Base-by-base conservation (phyloP, 176 grass and related monocot genomes). In the Oryza punctata region DNA sequence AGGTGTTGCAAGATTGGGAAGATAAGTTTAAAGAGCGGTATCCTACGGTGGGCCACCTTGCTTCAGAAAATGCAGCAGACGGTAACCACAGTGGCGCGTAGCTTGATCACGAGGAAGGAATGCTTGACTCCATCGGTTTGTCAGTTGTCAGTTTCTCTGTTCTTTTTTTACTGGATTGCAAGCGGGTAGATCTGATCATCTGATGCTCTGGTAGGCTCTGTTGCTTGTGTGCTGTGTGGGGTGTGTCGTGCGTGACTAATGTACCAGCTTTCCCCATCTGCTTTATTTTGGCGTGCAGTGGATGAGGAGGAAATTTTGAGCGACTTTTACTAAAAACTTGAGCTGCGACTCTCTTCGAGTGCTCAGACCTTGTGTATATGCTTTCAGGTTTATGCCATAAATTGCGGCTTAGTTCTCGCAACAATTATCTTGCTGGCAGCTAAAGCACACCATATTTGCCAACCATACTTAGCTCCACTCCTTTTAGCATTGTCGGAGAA, bases 1-100 rank as follows among this genome's bases (percentile, higher is more conserved):
- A 98, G 78, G 90, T 98, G 43, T 85, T 98, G 30, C 88, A 90
- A 61, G 95, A 95, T 66, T 95, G 95, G 95, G 92, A 93, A 52
- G 92, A 95, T 69, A 98, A 98, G 46, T 98, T 98, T 21, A 90
- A 90, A 72, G 95, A 98, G 82, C 89, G 86, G 79, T 95, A 98
- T 69, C 90, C 84, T 37, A 86, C 77, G 68, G 92, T 98, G 85
- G 95, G 95, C 14, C 78, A 71, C 47, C 86, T 98, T 81, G 83
- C 86, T 66, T 1, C 63, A 63, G 78, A 82, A 63, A 69, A 76
- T 10, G 68, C 69, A 61, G 3, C 82, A 72, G 81, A 18, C 43
- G 67, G 70, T 37, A 35, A 38, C 37, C 40, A 50, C 21, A 38
- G 30, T 2, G 76, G 13, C 23, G 46, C 47, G 12, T 80, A 18